phyloP scores from a whole-genome alignment of 2,329 filamentous ascomycete species.

The Colletotrichum limetticola region DNA sequence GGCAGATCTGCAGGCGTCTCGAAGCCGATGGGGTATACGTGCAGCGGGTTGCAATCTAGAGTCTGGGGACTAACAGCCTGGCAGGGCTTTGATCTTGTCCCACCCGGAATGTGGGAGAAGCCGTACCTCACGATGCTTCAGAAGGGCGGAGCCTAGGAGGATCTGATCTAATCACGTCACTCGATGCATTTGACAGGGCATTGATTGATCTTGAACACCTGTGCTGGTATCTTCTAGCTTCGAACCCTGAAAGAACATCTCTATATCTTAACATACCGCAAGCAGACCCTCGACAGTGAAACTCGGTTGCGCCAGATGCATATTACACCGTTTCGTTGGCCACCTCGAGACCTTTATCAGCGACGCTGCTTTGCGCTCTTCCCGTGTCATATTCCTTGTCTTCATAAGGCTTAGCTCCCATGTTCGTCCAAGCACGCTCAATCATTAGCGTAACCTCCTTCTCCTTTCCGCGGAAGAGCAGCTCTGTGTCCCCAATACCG shows the following conservation, averaged over 20 bases:
- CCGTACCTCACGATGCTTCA: neutral
- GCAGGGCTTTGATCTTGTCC: neutral
- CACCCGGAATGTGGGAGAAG: neutral
- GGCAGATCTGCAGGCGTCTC: neutral
- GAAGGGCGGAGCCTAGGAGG: neutral
- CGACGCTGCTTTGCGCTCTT: neutral
- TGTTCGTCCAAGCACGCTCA: slow-evolving; percentile 51
- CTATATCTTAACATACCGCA: neutral
- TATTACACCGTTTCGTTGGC: neutral
- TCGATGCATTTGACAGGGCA: neutral
- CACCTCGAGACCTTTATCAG: slow-evolving; percentile 9
- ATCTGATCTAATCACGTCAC: neutral
- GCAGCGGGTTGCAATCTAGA: neutral
- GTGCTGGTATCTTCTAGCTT: neutral
- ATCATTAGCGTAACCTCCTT: slow-evolving; percentile 57
- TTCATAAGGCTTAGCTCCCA: slow-evolving; percentile 58
- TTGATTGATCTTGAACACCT: too few species aligned
- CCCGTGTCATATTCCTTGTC: slow-evolving; percentile 41
- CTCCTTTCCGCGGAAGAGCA: slow-evolving; percentile 54
- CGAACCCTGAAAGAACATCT: neutral
- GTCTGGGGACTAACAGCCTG: neutral
- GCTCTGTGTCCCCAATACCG: slow-evolving; percentile 54
- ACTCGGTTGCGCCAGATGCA: too few species aligned
- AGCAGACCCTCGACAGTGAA: neutral
- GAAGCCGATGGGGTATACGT: neutral